Evolutionary conservation across 768 basidiomycete species (phyloP).

Genomic region (Amanita brunnescens): DNA sequence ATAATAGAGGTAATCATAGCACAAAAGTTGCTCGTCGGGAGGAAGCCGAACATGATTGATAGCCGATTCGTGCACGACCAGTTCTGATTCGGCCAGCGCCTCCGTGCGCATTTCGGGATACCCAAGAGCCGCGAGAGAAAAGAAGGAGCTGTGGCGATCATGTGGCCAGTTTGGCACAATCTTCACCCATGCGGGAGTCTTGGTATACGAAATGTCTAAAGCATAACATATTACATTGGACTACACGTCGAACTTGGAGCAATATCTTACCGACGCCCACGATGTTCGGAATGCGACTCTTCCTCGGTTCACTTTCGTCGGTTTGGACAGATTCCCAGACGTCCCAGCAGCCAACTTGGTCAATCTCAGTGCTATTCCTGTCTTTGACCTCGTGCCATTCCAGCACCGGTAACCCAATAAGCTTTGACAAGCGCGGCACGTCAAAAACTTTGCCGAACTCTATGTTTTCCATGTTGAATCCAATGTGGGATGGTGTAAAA

Average conservation of each 20-base stretch:
- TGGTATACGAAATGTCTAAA: conserved; percentile 46
- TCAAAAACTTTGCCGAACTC: conserved; percentile 57
- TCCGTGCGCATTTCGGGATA: conserved; percentile 35
- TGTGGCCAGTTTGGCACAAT: conserved; percentile 34
- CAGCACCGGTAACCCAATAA: conserved; percentile 37
- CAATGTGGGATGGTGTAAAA: conserved; percentile 52
- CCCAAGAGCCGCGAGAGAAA: conserved; percentile 36
- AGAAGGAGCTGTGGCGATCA: conserved; percentile 37
- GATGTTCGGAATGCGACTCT: conserved; percentile 25
- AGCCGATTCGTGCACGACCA: conserved; percentile 27
- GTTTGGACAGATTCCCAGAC: conserved; percentile 39
- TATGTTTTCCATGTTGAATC: conserved; percentile 37
- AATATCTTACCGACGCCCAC: conserved; percentile 33
- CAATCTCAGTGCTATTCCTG: conserved; percentile 25
- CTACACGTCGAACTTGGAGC: neutral
- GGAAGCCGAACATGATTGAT: conserved; percentile 33
- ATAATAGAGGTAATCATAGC: conserved; percentile 47
- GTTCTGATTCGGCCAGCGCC: conserved; percentile 23
- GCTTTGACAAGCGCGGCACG: conserved; percentile 37
- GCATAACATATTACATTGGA: neutral
- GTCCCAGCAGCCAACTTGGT: conserved; percentile 53
- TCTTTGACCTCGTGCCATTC: conserved; percentile 63
- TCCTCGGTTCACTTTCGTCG: conserved; percentile 28
- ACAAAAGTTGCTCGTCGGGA: conserved; percentile 42
- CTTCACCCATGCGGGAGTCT: conserved; percentile 39